These are phyloP conservation scores for Aspergillus leporis DNA, from an alignment of 495 filamentous ascomycete species.

Conservation along the genomic window DNA sequence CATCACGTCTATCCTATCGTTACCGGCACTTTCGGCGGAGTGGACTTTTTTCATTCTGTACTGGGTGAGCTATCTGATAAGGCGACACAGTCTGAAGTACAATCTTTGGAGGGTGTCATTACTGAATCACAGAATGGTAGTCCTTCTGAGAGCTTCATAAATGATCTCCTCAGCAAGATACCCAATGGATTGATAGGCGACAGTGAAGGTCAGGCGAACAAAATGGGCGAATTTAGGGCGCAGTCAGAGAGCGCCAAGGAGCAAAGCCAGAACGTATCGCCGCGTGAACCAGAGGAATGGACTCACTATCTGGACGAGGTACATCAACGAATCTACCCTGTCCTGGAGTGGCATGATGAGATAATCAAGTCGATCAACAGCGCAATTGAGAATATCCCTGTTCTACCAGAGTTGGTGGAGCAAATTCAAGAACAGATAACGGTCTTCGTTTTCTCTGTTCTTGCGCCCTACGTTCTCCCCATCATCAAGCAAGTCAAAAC, in stretches of 20 bases:
- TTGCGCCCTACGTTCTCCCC: constrained; percentile 83
- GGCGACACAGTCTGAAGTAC: constrained; percentile 80
- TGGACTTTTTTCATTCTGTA: constrained; percentile 84
- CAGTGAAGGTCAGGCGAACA: constrained; percentile 60
- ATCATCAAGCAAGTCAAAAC: constrained; percentile 82
- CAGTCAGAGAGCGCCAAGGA: constrained; percentile 61
- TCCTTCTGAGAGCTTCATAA: constrained; percentile 63
- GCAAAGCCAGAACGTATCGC: constrained; percentile 58
- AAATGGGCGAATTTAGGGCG: constrained; percentile 63
- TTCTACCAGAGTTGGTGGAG: constrained; percentile 76
- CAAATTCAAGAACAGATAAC: constrained; percentile 77
- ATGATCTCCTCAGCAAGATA: constrained; percentile 74
- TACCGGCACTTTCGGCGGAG: constrained; percentile 90
- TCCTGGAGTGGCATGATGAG: constrained; percentile 85
- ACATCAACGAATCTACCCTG: constrained; percentile 75
- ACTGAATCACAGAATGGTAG: constrained; percentile 50
- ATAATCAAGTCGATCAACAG: constrained; percentile 75
- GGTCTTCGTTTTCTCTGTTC: constrained; percentile 80
- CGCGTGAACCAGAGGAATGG: constrained; percentile 75
- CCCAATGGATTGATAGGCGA: constrained; percentile 73
- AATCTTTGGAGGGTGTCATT: constrained; percentile 77
- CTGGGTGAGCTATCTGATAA: constrained; percentile 88
- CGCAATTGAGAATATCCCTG: constrained; percentile 76
- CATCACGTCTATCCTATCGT: constrained; percentile 71
- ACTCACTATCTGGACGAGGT: constrained; percentile 65